Evolutionary conservation across 2,329 filamentous ascomycete genomes (phyloP).

Genomic region (Beauveria varroae): DNA sequence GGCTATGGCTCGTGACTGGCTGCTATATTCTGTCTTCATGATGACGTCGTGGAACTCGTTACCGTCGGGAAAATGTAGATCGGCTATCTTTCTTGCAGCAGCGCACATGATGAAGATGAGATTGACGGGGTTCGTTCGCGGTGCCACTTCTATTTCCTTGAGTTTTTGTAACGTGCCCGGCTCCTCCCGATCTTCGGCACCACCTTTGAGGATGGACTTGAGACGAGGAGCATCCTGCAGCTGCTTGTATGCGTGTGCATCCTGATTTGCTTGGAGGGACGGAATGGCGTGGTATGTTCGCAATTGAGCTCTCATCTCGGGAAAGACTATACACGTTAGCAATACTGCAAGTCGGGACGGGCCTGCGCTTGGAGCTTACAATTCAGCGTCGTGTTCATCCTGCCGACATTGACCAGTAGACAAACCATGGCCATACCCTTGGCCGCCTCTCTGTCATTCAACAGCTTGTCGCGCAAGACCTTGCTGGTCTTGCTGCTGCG

Average conservation of each 20-base stretch:
- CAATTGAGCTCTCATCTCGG: conserved; percentile 96
- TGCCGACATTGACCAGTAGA: conserved; percentile 88
- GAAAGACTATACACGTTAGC: conserved; percentile 65
- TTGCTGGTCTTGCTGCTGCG: conserved; percentile 99
- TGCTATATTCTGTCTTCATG: conserved; percentile 80
- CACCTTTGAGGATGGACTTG: conserved; percentile 95
- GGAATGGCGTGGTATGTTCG: conserved; percentile 98
- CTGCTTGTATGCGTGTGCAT: conserved; percentile 94
- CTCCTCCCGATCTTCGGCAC: conserved; percentile 81
- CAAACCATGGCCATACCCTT: conserved; percentile 99
- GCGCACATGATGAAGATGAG: conserved; percentile 91
- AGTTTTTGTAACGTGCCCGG: conserved; percentile 79
- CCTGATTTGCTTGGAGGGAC: conserved; percentile 88
- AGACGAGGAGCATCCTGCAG: conserved; percentile 91
- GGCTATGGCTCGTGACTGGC: conserved; percentile 72
- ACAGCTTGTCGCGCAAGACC: conserved; percentile 90
- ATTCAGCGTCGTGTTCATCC: conserved; percentile 98
- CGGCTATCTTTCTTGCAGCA: conserved; percentile 83
- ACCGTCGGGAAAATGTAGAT: conserved; percentile 78
- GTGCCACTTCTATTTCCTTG: conserved; percentile 48
- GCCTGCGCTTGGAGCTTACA: conserved; percentile 48
- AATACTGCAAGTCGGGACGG: background rate
- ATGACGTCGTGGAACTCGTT: conserved; percentile 95
- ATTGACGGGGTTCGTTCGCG: conserved; percentile 92
- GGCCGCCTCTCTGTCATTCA: conserved; percentile 84